phyloP scores from a whole-genome alignment of 2,329 filamentous ascomycete genomes.

The Colletotrichum sp. region DNA sequence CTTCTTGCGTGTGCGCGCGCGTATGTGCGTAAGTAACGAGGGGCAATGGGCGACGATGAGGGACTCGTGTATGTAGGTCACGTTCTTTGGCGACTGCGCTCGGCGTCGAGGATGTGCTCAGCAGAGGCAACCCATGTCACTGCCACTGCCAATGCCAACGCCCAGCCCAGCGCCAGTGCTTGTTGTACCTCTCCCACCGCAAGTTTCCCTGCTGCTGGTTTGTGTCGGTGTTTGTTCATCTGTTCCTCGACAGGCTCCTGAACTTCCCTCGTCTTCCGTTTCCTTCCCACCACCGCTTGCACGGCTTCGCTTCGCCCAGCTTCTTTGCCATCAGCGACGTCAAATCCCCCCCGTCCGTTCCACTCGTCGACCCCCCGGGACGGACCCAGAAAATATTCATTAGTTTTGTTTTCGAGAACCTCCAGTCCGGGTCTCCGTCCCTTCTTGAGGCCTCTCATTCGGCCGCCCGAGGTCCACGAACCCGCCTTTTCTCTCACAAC shows the following conservation, averaged over 20 bases:
- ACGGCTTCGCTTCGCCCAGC: slow-evolving; percentile 8
- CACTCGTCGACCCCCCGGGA: slow-evolving; percentile 2
- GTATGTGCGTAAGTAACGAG: not conserved
- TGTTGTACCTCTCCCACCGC: not conserved
- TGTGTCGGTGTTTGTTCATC: not conserved
- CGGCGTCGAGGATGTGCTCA: not conserved
- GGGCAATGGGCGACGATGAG: not conserved
- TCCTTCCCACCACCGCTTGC: not conserved
- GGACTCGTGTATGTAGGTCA: slow-evolving; percentile 4
- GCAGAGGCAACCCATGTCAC: slow-evolving; percentile 15
- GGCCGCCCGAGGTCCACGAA: slow-evolving; percentile 7
- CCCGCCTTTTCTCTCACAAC: slow-evolving; percentile 13
- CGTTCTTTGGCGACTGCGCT: not conserved
- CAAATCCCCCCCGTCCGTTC: slow-evolving; percentile 13
- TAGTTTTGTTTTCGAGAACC: slow-evolving; percentile 1
- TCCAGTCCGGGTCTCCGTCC: not conserved
- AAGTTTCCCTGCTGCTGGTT: not conserved
- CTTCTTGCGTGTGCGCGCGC: not conserved
- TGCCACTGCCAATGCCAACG: not conserved
- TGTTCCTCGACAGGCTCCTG: not conserved
- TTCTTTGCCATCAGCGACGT: slow-evolving; percentile 14
- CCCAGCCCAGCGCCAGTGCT: not conserved
- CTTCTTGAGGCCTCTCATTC: slow-evolving; percentile 14
- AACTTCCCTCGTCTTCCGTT: not conserved
- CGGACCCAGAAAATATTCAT: slow-evolving; percentile 16